Evolutionary conservation across 2,329 filamentous ascomycete genomes (phyloP).

Genomic region (Aspergillus brunneoviolaceus): DNA sequence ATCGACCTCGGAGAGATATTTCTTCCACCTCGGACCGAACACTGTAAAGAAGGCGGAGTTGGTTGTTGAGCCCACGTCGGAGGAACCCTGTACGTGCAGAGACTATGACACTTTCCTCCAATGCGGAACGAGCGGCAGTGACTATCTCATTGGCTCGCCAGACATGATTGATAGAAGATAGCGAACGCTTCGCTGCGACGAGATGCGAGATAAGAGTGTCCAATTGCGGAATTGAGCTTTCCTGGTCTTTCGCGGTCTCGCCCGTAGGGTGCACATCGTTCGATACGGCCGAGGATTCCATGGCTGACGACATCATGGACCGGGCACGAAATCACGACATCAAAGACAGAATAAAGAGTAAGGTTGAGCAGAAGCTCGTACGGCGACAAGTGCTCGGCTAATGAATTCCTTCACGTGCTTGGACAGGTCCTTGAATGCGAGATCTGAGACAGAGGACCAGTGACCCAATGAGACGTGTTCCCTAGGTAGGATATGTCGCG

Average conservation of each 20-base stretch:
- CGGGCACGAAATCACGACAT: background rate
- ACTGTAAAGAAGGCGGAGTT: constrained; percentile 45
- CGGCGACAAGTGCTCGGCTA: background rate
- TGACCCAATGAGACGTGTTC: background rate
- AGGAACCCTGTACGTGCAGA: constrained; percentile 69
- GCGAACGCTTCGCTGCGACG: constrained; percentile 80
- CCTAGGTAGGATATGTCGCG: constrained; percentile 7
- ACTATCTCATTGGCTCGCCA: constrained; percentile 85
- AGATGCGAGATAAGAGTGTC: constrained; percentile 82
- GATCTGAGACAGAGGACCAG: background rate
- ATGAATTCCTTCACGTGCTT: background rate
- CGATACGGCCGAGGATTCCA: constrained; percentile 30
- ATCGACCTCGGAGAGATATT: constrained; percentile 42
- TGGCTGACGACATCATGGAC: constrained; percentile 30
- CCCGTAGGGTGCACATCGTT: constrained; percentile 15
- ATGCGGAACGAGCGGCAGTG: constrained; percentile 67
- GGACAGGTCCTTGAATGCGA: background rate
- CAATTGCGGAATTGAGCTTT: constrained; percentile 47
- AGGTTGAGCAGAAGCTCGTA: background rate
- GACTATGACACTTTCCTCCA: constrained; percentile 77
- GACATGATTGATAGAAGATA: constrained; percentile 79
- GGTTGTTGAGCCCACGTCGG: constrained; percentile 57
- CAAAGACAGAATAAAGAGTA: background rate
- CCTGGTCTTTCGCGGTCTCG: constrained; percentile 15
- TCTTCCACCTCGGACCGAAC: constrained; percentile 47